Conservation (phyloP, 495 filamentous ascomycete genomes). For the Aspergillus baeticus region DNA sequence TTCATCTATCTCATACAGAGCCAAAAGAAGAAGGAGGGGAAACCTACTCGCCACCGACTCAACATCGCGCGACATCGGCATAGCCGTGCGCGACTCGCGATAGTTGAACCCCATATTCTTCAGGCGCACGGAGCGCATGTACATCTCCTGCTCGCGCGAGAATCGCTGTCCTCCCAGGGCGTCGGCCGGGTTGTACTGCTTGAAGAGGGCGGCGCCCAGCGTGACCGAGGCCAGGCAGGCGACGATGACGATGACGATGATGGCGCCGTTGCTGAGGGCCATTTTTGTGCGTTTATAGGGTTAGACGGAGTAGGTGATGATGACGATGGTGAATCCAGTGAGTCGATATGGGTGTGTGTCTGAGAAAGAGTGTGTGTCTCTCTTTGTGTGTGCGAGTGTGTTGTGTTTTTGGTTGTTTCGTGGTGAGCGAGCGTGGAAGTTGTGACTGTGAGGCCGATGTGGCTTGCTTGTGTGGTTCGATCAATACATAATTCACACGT, state of each 20-base stretch:
- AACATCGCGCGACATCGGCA: constrained; percentile 21
- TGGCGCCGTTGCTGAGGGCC: constrained; percentile 30
- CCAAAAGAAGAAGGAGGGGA: background rate
- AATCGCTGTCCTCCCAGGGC: constrained; percentile 15
- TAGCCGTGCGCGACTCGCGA: constrained; percentile 21
- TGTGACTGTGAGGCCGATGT: background rate
- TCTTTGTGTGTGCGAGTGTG: too few relatives aligned
- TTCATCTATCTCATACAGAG: too few relatives aligned
- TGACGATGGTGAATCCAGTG: too few relatives aligned
- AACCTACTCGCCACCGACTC: constrained; percentile 35
- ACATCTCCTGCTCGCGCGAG: constrained; percentile 33
- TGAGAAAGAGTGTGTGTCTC: too few relatives aligned
- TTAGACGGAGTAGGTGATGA: too few relatives aligned
- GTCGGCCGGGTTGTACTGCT: constrained; percentile 29
- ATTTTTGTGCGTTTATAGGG: constrained; percentile 14
- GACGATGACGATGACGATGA: constrained; percentile 46
- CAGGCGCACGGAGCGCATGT: constrained; percentile 41
- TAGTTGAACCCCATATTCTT: constrained; percentile 30
- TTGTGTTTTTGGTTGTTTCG: background rate
- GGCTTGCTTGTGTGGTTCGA: background rate
- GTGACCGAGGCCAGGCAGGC: constrained; percentile 35
- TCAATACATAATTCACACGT: constrained; percentile 3
- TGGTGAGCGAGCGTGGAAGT: background rate
- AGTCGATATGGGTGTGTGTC: too few relatives aligned
- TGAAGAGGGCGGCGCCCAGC: constrained; percentile 35